Conservation (phyloP, 1,284 basidiomycete species). For the Apiotrichum brassicae region DNA sequence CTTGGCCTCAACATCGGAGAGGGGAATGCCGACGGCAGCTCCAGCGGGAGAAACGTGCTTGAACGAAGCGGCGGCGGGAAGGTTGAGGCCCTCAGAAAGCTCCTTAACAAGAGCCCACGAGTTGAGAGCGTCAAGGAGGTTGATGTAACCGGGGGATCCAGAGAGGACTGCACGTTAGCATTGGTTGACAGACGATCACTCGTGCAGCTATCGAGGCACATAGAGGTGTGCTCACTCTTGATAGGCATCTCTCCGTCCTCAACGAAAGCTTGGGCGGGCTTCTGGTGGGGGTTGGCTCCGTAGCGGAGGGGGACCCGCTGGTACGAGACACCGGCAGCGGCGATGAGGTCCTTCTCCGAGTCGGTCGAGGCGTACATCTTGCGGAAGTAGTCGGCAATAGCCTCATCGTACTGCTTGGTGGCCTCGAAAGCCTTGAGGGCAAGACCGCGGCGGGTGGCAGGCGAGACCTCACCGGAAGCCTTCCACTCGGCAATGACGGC, state of each 20-base stretch:
- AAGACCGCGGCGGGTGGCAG: constrained; percentile 65
- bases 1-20: constrained; percentile 80
- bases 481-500: constrained; percentile 74
- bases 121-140: constrained; percentile 96
- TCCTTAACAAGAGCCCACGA: constrained; percentile 96
- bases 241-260: constrained; percentile 85
- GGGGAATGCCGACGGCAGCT: constrained; percentile 80
- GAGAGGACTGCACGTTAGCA: constrained; percentile 58
- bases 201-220: neutral
- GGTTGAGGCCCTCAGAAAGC: constrained; percentile 66
- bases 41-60: constrained; percentile 99
- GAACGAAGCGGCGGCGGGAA: constrained; percentile 97
- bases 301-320: constrained; percentile 86
- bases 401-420: constrained; percentile 90
- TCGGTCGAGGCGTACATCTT: constrained; percentile 86
- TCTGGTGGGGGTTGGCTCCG: constrained; percentile 98
- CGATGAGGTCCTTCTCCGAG: constrained; percentile 57
- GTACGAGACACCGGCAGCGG: constrained; percentile 56
- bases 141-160: constrained; percentile 98
- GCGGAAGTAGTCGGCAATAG: constrained; percentile 94
- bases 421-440: constrained; percentile 97
- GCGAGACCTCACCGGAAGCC: constrained; percentile 61
- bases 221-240: constrained; percentile 59
- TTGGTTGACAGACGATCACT: no score
- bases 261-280: constrained; percentile 95